These are phyloP conservation scores for Pholiota adiposa DNA, from an alignment of 1,284 basidiomycete species.

Conservation along the genomic window DNA sequence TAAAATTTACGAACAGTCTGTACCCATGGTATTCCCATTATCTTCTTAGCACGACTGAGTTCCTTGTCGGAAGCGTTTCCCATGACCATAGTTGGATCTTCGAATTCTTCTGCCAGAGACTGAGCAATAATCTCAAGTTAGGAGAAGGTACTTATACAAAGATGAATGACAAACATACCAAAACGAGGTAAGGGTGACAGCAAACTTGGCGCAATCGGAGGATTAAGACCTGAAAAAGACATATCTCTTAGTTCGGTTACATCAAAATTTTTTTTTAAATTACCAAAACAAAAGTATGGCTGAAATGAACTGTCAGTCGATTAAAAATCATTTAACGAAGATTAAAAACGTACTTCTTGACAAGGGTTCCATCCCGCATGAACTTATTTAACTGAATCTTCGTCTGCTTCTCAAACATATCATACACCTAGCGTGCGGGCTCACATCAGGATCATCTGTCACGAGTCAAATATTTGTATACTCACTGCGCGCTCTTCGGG, in stretches of 20 bases:
- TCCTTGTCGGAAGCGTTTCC: slow-evolving; percentile 57
- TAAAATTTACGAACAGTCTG: slow-evolving; percentile 39
- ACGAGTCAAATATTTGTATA: background rate
- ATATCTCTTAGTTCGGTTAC: slow-evolving; percentile 5
- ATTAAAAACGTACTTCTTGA: slow-evolving; percentile 57
- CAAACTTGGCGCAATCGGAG: slow-evolving; percentile 70
- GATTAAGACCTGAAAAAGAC: slow-evolving; percentile 54
- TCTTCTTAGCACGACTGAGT: slow-evolving; percentile 53
- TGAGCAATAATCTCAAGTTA: slow-evolving; percentile 5
- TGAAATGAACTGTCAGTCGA: slow-evolving; percentile 24
- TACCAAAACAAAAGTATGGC: slow-evolving; percentile 52
- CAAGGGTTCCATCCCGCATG: slow-evolving; percentile 55
- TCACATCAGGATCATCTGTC: background rate
- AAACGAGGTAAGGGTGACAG: slow-evolving; percentile 65
- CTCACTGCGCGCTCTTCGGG: slow-evolving; percentile 64
- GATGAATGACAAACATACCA: slow-evolving; percentile 41
- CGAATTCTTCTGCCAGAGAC: slow-evolving; percentile 46
- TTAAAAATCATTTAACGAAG: slow-evolving; percentile 4
- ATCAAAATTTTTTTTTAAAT: background rate
- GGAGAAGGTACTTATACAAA: background rate
- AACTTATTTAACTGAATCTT: slow-evolving; percentile 62
- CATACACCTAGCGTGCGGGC: slow-evolving; percentile 57
- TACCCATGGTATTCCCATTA: slow-evolving; percentile 61
- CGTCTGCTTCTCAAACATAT: slow-evolving; percentile 57
- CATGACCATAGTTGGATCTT: slow-evolving; percentile 54